Evolutionary conservation across 768 basidiomycete genomes (phyloP), one percentile per base, ranked within the genome.

Genomic region (Russula ochroleuca): DNA sequence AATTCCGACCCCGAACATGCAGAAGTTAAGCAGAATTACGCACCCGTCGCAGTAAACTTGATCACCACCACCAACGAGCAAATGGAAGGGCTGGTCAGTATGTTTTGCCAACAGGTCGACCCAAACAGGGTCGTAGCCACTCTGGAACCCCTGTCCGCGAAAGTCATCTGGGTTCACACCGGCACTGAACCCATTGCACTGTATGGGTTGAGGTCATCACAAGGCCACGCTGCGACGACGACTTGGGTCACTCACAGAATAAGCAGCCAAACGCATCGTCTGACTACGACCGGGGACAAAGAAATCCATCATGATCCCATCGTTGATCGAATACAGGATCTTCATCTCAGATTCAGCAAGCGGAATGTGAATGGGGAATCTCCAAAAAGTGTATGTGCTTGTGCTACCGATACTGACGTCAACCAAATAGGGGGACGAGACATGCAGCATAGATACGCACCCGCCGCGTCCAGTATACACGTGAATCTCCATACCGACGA

Each of bases 61-160:
- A 73, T 96, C 94, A 13, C 94, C 94, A 21, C 96, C 96, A 19
- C 96, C 96, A 7, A 98, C 87, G 37, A 98, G 79, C n/a, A 80
- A 84, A 70, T 99, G 96, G 72, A 94, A 94, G 0, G 96, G 95
- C 62, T 78, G 77, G 69, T 85, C 81, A 2, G 82, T 79, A 69
- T 98, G 97, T 69, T 89, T 86, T 47, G 83, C 77, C 28, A 98
- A 81, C 19, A 99, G 76, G 75, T 99, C 95, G 64, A 85, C 80
- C 97, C 97, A 99, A 13, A 98, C 84, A 8, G 92, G 94, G 72
- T 95, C 94, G 68, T 89, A 93, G 0, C 92, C 93, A 54, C 77
- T 85, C 66, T 81, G 85, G 70, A 86, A 95, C 0, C 90, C 90
- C 13, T 90, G 88, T 3, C 88, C 85, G 47, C 84, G 81, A 72